These are phyloP conservation scores for Diplocarpon rosae DNA, from an alignment of 2,329 filamentous ascomycete genomes.

Conservation along the genomic window DNA sequence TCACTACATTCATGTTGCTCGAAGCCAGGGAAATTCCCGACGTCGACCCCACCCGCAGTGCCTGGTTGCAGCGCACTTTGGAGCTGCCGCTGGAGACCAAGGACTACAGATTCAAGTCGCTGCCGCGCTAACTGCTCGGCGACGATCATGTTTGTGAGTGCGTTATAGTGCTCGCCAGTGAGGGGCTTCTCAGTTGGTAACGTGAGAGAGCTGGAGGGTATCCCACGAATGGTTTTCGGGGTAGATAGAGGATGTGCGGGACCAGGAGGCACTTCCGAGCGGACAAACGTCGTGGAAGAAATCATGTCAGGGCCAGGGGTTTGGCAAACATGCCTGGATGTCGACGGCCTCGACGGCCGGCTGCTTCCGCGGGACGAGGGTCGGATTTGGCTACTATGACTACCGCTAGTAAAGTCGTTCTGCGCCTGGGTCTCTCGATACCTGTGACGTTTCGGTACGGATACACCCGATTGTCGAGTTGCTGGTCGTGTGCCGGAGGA, in stretches of 20 bases:
- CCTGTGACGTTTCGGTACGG: slow-evolving; percentile 15
- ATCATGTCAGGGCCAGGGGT: slow-evolving; percentile 17
- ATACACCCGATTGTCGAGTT: slow-evolving; percentile 21
- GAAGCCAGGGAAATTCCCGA: slow-evolving; percentile 20
- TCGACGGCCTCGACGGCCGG: slow-evolving; percentile 22
- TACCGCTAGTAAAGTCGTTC: slow-evolving; percentile 7
- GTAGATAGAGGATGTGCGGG: slow-evolving; percentile 23
- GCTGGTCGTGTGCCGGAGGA: slow-evolving; percentile 13
- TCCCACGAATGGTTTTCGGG: slow-evolving; percentile 24
- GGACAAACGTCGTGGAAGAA: slow-evolving; percentile 3
- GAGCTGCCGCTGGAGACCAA: slow-evolving; percentile 32
- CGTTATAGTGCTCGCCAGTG: slow-evolving; percentile 37
- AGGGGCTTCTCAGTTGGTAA: slow-evolving; percentile 20
- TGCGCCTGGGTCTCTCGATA: slow-evolving; percentile 11
- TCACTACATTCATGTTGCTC: slow-evolving; percentile 23
- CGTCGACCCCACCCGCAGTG: neutral
- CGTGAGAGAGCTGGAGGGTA: slow-evolving; percentile 21
- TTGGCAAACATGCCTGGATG: slow-evolving; percentile 19
- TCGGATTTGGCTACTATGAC: slow-evolving; percentile 11
- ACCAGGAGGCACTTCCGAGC: slow-evolving; percentile 2
- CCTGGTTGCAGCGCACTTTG: neutral
- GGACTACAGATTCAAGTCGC: slow-evolving; percentile 45
- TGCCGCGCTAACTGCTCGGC: slow-evolving; percentile 45
- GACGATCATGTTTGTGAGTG: slow-evolving; percentile 41
- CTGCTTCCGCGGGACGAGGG: slow-evolving; percentile 19